phyloP scores from a whole-genome alignment of 352 stramenopile genomes.

The Phytophthora citrophthora region DNA sequence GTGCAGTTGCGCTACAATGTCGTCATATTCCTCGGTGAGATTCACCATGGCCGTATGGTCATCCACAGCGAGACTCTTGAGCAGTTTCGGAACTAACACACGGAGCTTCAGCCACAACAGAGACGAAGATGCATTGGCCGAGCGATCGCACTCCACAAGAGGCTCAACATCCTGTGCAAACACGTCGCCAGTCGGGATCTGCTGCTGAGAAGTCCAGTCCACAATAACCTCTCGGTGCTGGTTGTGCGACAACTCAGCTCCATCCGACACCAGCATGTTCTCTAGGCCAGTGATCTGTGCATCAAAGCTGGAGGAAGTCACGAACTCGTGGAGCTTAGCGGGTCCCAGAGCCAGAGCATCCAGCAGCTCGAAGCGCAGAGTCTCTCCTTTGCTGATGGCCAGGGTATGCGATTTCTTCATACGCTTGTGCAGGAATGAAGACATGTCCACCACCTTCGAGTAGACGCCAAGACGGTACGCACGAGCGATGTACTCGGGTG shows the following conservation, averaged over 20 bases:
- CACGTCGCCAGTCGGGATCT: constrained; percentile 41
- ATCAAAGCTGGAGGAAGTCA: constrained; percentile 52
- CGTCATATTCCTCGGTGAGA: constrained; percentile 46
- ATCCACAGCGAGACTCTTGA: constrained; percentile 39
- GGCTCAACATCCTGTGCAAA: constrained; percentile 48
- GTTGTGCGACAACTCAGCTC: constrained; percentile 63
- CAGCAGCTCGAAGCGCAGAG: constrained; percentile 61
- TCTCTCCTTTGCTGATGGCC: constrained; percentile 66
- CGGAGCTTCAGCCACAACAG: constrained; percentile 73
- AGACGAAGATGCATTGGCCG: constrained; percentile 49
- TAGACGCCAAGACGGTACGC: constrained; percentile 86
- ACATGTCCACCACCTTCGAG: constrained; percentile 88
- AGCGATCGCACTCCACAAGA: constrained; percentile 77
- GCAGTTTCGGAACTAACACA: constrained; percentile 53
- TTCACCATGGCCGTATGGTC: constrained; percentile 33
- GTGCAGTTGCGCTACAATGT: constrained; percentile 35
- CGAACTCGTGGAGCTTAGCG: constrained; percentile 55
- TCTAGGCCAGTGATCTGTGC: constrained; percentile 46
- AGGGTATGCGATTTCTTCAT: constrained; percentile 84
- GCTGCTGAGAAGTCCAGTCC: constrained; percentile 54
- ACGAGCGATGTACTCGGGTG: constrained; percentile 80
- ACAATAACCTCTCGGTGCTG: constrained; percentile 85
- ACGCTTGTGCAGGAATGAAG: constrained; percentile 68
- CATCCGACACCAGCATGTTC: constrained; percentile 45
- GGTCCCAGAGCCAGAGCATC: constrained; percentile 51